Percentiles rank a stretch among this genome's conserved stretches.
phyloP scores from a whole-genome alignment of 1,139 yeast genomes.

The Blastobotrys aristatus region DNA sequence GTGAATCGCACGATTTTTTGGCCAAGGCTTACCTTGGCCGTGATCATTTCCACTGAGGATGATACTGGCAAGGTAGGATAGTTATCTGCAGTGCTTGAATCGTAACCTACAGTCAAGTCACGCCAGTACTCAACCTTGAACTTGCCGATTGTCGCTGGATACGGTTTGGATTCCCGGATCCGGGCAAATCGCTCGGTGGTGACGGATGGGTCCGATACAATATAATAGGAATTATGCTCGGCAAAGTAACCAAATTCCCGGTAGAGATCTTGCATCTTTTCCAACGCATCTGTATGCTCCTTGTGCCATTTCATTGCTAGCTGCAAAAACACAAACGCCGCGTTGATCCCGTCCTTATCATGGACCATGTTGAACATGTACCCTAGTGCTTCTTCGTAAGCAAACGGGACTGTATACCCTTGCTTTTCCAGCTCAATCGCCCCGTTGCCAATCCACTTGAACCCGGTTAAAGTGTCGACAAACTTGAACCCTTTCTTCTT shows the following conservation, averaged over 20 bases:
- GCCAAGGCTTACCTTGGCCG: conserved; percentile 42
- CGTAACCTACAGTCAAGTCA: conserved; percentile 79
- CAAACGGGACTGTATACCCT: conserved; percentile 77
- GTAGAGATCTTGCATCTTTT: conserved; percentile 55
- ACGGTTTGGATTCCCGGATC: conserved; percentile 36
- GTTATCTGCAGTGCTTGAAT: conserved; percentile 56
- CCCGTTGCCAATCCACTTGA: conserved; percentile 94
- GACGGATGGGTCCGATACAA: conserved; percentile 48
- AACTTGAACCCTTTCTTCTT: conserved; percentile 53
- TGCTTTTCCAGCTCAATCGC: conserved; percentile 64
- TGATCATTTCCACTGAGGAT: conserved; percentile 77
- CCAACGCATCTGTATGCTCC: conserved; percentile 36
- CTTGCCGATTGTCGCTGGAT: conserved; percentile 47
- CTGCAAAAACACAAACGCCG: conserved; percentile 73
- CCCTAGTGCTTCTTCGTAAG: conserved; percentile 94
- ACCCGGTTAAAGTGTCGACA: conserved; percentile 86
- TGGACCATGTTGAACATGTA: conserved; percentile 83
- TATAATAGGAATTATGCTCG: conserved; percentile 83
- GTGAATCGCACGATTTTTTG: conserved; percentile 61
- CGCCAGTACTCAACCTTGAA: conserved; percentile 64
- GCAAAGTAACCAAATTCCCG: conserved; percentile 70
- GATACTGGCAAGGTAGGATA: conserved; percentile 68
- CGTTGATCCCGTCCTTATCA: conserved; percentile 91
- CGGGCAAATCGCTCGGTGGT: conserved; percentile 51
- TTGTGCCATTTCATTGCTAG: conserved; percentile 51